Percentiles rank a stretch among this genome's conserved stretches.
phyloP scores from a whole-genome alignment of 345 rosid genomes.

The Salix exigua region DNA sequence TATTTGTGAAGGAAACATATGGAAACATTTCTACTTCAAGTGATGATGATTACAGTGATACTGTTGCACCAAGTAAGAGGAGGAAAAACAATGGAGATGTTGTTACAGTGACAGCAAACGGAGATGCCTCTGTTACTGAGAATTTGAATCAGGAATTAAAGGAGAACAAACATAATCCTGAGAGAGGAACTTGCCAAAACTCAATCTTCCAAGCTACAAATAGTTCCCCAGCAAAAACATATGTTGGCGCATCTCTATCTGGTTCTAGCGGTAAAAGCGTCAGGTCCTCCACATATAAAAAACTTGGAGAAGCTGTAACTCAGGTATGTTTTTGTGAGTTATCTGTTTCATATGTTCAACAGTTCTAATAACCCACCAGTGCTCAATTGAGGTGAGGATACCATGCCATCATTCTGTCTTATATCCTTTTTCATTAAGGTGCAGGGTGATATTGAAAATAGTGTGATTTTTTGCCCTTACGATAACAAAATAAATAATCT shows the following conservation, averaged over 20 bases:
- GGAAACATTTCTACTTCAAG: constrained; percentile 35
- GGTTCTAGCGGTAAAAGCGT: constrained; percentile 25
- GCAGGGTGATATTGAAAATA: background rate
- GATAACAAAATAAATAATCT: background rate
- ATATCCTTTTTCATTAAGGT: background rate
- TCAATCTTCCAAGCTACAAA: constrained; percentile 21
- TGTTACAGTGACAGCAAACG: constrained; percentile 31
- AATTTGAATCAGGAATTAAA: constrained; percentile 20
- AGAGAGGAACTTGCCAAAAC: constrained; percentile 22
- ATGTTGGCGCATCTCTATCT: constrained; percentile 20
- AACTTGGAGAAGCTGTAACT: constrained; percentile 51
- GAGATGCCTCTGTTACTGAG: constrained; percentile 15
- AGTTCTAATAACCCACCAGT: background rate
- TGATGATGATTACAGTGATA: constrained; percentile 60
- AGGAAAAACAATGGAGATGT: constrained; percentile 29
- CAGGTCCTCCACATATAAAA: constrained; percentile 35
- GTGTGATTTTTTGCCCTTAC: background rate
- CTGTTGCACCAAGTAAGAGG: constrained; percentile 34
- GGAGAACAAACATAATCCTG: constrained; percentile 19
- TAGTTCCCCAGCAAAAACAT: constrained; percentile 14
- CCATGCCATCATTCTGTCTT: background rate
- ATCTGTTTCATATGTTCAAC: background rate
- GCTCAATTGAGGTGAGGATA: background rate
- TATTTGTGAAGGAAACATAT: constrained; percentile 67
- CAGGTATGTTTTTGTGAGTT: constrained; percentile 44